Conservation (phyloP, 2,329 filamentous ascomycete genomes). For the Talaromyces islandicus region DNA sequence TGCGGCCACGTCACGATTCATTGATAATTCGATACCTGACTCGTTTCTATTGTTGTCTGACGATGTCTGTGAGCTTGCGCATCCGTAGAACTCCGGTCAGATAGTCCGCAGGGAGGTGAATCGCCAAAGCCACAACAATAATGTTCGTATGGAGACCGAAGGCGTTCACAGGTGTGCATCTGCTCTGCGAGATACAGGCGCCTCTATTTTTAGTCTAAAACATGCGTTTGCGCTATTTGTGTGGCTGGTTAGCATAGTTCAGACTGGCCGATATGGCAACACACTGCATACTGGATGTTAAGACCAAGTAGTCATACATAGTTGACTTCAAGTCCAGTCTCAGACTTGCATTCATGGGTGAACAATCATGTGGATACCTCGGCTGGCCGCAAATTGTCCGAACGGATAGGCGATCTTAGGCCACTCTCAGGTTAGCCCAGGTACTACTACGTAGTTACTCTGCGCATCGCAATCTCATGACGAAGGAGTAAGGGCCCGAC, state of each 20-base stretch:
- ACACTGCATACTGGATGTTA: background rate
- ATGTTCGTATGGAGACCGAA: background rate
- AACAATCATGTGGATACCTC: background rate
- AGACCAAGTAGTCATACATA: background rate
- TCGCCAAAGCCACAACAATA: background rate
- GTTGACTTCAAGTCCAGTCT: background rate
- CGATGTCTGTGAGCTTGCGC: background rate
- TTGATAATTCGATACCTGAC: background rate
- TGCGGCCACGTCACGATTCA: background rate
- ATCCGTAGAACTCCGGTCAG: background rate
- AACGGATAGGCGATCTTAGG: background rate
- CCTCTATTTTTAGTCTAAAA: background rate
- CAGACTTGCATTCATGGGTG: background rate
- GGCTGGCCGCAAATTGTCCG: background rate
- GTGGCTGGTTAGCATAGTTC: background rate
- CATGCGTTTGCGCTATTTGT: background rate
- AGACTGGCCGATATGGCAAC: background rate
- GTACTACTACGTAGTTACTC: background rate
- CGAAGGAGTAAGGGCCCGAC: background rate
- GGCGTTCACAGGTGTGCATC: background rate
- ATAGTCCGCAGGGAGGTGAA: background rate
- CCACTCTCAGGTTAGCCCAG: background rate
- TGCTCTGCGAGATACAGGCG: background rate
- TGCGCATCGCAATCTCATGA: background rate
- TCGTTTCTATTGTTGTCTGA: background rate